Evolutionary conservation across 768 basidiomycete species (phyloP), one percentile per base, ranked within the genome.

Genomic region (Bullera alba): DNA sequence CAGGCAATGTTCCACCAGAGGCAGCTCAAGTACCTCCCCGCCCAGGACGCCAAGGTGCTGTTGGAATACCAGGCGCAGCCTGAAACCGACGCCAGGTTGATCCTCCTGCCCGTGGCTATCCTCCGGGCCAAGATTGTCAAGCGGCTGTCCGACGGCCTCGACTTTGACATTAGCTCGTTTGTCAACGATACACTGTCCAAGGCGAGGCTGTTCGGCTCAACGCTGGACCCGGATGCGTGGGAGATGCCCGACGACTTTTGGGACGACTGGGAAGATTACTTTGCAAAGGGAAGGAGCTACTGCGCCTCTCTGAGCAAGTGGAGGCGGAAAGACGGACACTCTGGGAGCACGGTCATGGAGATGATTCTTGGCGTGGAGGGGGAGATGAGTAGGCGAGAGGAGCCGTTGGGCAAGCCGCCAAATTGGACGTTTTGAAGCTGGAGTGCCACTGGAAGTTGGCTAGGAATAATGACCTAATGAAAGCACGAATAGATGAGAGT

Each of bases 171-270:
- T 1, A 50, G 50, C 2, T 38, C 36, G 5, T 61, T 61, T 37
- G 32, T 57, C 5, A 32, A 42, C 4, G 35, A 52, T n/a, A 51
- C 53, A 1, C 36, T 62, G 15, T 39, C 28, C 12, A 41, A 41
- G 8, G 53, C 43, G 21, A 41, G 34, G 27, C 34, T 58, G 27
- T 58, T 52, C 27, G 60, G 60, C 23, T 51, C 55, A 41, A 51
- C 60, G 2, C 48, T 53, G 15, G 60, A 62, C 37, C 54, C 53
- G 1, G 60, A 58, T 42, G 53, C 60, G 5, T 62, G 60, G 60
- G 60, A 62, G 36, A 50, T 62, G 54, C 46, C 48, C 1, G 50
- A 48, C 12, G 16, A 16, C 12, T 62, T 48, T 23, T 62, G 60
- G 60, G 60, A 62, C 32, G 30, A 36, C 15, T 62, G 60, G 60